Evolutionary conservation across 2,329 filamentous ascomycete genomes (phyloP).

Genomic region (Sarocladiaceae sp.): DNA sequence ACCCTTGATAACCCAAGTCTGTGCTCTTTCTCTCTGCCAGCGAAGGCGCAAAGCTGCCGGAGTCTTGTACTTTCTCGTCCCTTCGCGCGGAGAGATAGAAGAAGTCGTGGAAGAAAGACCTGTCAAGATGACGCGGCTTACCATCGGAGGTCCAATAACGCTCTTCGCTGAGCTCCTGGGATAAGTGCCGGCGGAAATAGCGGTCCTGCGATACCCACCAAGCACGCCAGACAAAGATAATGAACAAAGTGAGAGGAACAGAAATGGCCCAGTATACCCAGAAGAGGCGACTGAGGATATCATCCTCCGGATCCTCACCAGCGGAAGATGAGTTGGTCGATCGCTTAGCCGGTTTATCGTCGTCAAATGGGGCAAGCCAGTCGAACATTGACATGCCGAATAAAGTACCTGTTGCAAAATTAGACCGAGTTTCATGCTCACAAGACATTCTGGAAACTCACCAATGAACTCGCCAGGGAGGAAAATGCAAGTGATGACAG

Average conservation of each 20-base stretch:
- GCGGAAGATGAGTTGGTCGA: background rate
- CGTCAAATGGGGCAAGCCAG: constrained; percentile 31
- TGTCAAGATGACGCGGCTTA: constrained; percentile 33
- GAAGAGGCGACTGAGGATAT: constrained; percentile 33
- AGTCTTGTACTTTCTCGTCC: constrained; percentile 19
- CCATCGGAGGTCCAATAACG: constrained; percentile 40
- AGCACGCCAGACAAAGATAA: constrained; percentile 35
- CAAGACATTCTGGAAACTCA: constrained; percentile 25
- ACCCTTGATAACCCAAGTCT: no score
- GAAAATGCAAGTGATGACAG: constrained; percentile 42
- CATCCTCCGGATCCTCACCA: constrained; percentile 11
- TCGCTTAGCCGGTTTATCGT: constrained; percentile 10
- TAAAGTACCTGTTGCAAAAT: constrained; percentile 22
- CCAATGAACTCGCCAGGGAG: constrained; percentile 39
- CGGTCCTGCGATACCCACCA: constrained; percentile 43
- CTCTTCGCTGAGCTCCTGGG: constrained; percentile 40
- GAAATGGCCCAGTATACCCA: constrained; percentile 42
- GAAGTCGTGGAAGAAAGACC: constrained; percentile 37
- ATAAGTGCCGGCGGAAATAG: constrained; percentile 38
- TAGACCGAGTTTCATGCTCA: no score
- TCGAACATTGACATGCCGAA: constrained; percentile 43
- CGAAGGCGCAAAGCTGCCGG: background rate
- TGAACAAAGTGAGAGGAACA: constrained; percentile 35
- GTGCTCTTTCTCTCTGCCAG: background rate
- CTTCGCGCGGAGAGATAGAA: constrained; percentile 31